Base-by-base conservation (phyloP, 805 yeast genomes). In the Teunomyces tritomae region DNA sequence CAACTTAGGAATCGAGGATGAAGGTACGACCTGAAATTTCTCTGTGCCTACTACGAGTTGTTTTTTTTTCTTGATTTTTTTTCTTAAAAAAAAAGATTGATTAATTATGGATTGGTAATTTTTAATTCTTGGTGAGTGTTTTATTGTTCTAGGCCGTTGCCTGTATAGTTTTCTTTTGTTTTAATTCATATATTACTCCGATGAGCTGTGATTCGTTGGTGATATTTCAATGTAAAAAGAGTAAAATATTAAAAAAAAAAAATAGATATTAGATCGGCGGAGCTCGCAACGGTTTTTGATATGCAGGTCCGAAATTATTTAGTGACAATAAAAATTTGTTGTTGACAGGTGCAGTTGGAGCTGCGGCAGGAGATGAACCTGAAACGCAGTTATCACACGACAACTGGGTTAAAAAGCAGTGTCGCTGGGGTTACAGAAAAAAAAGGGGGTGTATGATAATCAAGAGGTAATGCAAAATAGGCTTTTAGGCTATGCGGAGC, bases 1-100 rank as follows among this genome's bases (percentile, higher is more conserved):
- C 51, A 70, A 71, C 49, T 61, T 72, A 54, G 78, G 78, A 14
- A 72, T 72, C 33, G 78, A 71, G 46, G 78, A 73, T 54, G 77
- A 73, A 53, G 78, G 77, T 8, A 73, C 77, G 6, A n/a, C 50
- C 6, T 48, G 27, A 46, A 13, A 8, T 4, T 20, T 20, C 24
- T 20, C 6, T 20, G 24, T 5, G 6, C 24, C 6, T 20, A 20
- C 20, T 4, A 17, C 24, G 5, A 20, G 24, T 26, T n/a, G n/a
- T 39, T 13, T 16, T 28, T 39, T n/a, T 37, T 37, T 5, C 11
- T 37, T 24, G 4, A 11, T n/a, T n/a, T 37, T 9, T 37, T 4
- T 37, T 20, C 5, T 20, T 20, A 4, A 20, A 20, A 20, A 20
- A 20, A 20, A 20, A 20, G 24, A 20, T 6, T 20, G 24, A 20